Evolutionary conservation across 768 basidiomycete genomes (phyloP).

Genomic region (Collybia mongolica): DNA sequence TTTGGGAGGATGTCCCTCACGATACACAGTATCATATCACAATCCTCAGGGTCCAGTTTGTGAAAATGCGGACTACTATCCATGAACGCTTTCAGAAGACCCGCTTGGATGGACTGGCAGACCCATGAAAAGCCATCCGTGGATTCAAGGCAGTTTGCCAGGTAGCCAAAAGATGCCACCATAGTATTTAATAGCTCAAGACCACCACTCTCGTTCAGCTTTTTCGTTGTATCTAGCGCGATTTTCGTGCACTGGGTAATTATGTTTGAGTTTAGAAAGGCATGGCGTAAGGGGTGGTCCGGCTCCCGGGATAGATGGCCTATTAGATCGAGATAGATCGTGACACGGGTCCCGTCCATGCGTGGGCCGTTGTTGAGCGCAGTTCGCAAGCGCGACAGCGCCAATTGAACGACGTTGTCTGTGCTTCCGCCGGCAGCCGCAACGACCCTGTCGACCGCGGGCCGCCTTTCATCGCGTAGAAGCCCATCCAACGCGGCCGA

Average conservation of each 20-base stretch:
- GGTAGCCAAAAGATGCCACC: too few relatives aligned
- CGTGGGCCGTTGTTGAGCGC: conserved; percentile 15
- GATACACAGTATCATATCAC: conserved; percentile 23
- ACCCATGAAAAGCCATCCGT: too few relatives aligned
- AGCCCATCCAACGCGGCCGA: conserved; percentile 29
- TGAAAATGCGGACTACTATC: too few relatives aligned
- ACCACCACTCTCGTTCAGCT: too few relatives aligned
- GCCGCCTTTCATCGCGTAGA: conserved; percentile 15
- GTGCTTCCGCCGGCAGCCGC: conserved; percentile 23
- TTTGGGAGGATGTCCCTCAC: conserved; percentile 23
- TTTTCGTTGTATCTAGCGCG: too few relatives aligned
- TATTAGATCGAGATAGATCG: conserved; percentile 29
- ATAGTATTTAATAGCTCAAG: too few relatives aligned
- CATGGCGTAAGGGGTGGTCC: conserved; percentile 21
- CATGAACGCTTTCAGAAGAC: too few relatives aligned
- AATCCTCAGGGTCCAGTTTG: too few relatives aligned
- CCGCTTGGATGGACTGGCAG: too few relatives aligned
- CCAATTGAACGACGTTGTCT: conserved; percentile 23
- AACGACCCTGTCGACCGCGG: conserved; percentile 26
- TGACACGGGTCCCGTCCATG: conserved; percentile 15
- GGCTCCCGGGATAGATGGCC: conserved; percentile 25
- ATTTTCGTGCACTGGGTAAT: too few relatives aligned
- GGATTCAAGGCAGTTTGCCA: too few relatives aligned
- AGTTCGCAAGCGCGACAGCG: conserved; percentile 23
- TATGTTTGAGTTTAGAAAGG: too few relatives aligned